These are phyloP conservation scores for Chlamydomonas incerta DNA, from an alignment of 139 green algal species.

Conservation along the genomic window DNA sequence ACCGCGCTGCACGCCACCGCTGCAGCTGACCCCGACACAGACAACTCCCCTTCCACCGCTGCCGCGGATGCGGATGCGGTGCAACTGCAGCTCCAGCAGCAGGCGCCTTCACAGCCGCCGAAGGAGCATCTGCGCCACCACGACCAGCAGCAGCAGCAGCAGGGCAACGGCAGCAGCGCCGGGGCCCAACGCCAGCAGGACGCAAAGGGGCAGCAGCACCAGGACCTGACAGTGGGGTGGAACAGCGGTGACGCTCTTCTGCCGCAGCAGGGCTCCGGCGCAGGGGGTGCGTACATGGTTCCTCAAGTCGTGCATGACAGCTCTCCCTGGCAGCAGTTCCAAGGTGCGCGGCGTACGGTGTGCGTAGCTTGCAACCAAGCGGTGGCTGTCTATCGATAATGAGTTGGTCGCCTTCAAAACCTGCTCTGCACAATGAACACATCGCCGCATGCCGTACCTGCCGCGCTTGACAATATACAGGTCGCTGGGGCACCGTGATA, in stretches of 20 bases:
- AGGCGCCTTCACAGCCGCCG: not conserved
- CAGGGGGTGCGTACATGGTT: not conserved
- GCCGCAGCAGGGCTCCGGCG: no score
- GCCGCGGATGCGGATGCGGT: no score
- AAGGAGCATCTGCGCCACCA: not conserved
- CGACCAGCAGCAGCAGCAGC: not conserved
- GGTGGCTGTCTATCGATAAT: not conserved
- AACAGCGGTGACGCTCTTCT: not conserved
- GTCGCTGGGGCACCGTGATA: conserved; percentile 13
- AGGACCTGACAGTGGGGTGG: no score
- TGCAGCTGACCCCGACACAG: not conserved
- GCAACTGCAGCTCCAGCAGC: not conserved
- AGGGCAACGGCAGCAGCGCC: no score
- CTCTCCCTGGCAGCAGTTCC: conserved; percentile 20
- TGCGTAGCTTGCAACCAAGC: no score
- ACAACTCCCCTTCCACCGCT: no score
- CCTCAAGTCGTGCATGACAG: conserved; percentile 15
- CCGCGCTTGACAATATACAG: not conserved
- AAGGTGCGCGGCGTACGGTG: not conserved
- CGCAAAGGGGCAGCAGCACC: no score
- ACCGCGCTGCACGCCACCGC: no score
- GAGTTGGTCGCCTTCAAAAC: not conserved
- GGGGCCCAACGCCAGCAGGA: no score
- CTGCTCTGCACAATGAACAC: no score
- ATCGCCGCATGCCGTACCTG: not conserved